Evolutionary conservation across 768 basidiomycete species (phyloP).

Genomic region (Tricholoma hemisulphureum): DNA sequence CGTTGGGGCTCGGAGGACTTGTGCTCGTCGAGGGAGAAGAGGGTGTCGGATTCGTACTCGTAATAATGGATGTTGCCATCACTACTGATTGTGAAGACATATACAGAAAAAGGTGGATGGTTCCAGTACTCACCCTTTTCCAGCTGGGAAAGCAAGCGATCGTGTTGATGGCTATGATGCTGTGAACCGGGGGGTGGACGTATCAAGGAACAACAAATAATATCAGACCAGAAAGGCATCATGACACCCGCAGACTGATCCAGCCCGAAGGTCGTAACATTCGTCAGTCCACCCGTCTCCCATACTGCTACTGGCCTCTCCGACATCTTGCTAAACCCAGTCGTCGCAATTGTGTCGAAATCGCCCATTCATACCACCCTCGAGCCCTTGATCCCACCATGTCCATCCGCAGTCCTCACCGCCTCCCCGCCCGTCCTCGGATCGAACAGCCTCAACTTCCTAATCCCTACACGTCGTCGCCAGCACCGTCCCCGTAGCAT

Average conservation of each 20-base stretch:
- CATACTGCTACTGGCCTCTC: slow-evolving; percentile 89
- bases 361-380: slow-evolving; percentile 92
- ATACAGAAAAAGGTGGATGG: not conserved
- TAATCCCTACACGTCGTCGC: slow-evolving; percentile 91
- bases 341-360: slow-evolving; percentile 84
- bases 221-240: slow-evolving; percentile 98
- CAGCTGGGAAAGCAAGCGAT: slow-evolving; percentile 47
- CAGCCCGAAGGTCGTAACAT: slow-evolving; percentile 72
- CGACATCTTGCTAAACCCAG: slow-evolving; percentile 96
- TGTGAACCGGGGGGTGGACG: slow-evolving; percentile 19
- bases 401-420: slow-evolving; percentile 80
- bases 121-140: slow-evolving; percentile 67
- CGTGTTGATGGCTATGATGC: not conserved
- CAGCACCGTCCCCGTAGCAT: slow-evolving; percentile 73
- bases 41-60: slow-evolving; percentile 86
- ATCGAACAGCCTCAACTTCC: slow-evolving; percentile 91
- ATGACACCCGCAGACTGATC: slow-evolving; percentile 92
- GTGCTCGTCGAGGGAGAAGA: slow-evolving; percentile 80
- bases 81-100: slow-evolving; percentile 36
- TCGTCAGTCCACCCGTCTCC: slow-evolving; percentile 78
- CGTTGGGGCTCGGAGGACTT: slow-evolving; percentile 91
- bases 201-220: slow-evolving; percentile 82
- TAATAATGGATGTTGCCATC: slow-evolving; percentile 99
- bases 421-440: slow-evolving; percentile 81
- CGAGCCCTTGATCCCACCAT: slow-evolving; percentile 91